Conservation (phyloP, 306 rosid genomes). For the Acacia acuminata region DNA sequence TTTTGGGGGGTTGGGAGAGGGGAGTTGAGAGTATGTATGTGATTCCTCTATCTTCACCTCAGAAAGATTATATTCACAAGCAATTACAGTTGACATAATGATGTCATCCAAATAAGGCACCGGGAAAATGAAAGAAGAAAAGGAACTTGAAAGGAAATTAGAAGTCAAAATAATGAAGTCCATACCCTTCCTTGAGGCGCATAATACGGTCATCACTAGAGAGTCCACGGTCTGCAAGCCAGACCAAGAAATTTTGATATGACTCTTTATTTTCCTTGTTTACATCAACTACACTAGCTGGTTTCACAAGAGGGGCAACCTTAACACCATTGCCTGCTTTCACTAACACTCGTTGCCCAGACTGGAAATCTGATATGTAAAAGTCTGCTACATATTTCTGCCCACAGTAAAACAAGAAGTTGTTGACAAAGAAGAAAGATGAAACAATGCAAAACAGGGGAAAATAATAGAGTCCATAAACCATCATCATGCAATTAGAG, state of each 20-base stretch:
- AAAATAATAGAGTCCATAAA: neutral
- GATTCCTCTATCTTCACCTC: neutral
- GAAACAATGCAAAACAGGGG: neutral
- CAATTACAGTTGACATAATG: neutral
- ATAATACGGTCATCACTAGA: conserved; percentile 74
- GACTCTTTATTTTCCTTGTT: conserved; percentile 75
- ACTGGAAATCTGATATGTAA: conserved; percentile 90
- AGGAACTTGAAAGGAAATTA: neutral
- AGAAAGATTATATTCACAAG: neutral
- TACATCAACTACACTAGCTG: conserved; percentile 64
- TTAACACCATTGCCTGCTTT: conserved; percentile 95
- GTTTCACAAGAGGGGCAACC: conserved; percentile 87
- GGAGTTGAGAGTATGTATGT: too few species aligned
- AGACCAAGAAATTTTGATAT: conserved; percentile 75
- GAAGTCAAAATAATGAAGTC: neutral
- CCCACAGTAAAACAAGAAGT: conserved; percentile 28
- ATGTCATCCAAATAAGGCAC: neutral
- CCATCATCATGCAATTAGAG: neutral
- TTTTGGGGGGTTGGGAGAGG: too few species aligned
- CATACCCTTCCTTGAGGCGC: conserved; percentile 98
- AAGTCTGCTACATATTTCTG: conserved; percentile 91
- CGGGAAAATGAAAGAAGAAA: neutral
- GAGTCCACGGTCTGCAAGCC: conserved; percentile 92
- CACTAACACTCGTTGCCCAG: conserved; percentile 92
- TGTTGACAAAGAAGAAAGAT: conserved; percentile 10